Percentiles rank a stretch among this genome's conserved stretches.
Evolutionary conservation across 2,329 filamentous ascomycete genomes (phyloP).

Genomic region (Rhynchosporium agropyri): DNA sequence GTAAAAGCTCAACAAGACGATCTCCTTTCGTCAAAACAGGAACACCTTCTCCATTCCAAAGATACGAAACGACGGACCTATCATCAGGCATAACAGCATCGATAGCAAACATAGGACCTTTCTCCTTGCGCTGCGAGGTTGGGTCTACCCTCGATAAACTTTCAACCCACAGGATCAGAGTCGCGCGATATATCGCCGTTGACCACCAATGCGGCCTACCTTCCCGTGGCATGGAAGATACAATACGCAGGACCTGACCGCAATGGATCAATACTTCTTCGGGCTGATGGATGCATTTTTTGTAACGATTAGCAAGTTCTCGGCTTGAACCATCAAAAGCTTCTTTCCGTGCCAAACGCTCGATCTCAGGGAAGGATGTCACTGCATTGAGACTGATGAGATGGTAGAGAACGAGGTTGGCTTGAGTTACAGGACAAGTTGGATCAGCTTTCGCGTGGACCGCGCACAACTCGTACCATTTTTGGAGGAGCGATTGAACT

Average conservation of each 20-base stretch:
- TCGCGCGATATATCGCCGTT: constrained; percentile 69
- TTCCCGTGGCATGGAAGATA: constrained; percentile 61
- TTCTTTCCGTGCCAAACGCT: constrained; percentile 65
- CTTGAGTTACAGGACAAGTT: constrained; percentile 61
- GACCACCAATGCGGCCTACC: constrained; percentile 71
- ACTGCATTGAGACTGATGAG: constrained; percentile 70
- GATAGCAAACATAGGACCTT: constrained; percentile 50
- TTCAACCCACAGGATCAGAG: constrained; percentile 64
- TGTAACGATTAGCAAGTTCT: constrained; percentile 58
- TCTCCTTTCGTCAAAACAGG: constrained; percentile 55
- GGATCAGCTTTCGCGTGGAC: constrained; percentile 58
- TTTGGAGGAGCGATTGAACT: constrained; percentile 63
- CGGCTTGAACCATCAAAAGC: constrained; percentile 55
- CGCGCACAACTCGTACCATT: constrained; percentile 69
- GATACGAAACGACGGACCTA: constrained; percentile 52
- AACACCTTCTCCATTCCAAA: constrained; percentile 55
- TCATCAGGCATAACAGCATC: constrained; percentile 55
- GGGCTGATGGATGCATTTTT: constrained; percentile 63
- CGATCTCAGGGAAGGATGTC: constrained; percentile 68
- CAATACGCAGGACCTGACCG: constrained; percentile 65
- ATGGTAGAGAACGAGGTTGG: constrained; percentile 70
- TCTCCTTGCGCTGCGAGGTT: constrained; percentile 37
- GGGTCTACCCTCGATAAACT: constrained; percentile 56
- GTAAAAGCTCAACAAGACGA: constrained; percentile 45
- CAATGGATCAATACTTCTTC: constrained; percentile 68